phyloP scores from a whole-genome alignment of 2,329 filamentous ascomycete species.

The Madurella fahalii region DNA sequence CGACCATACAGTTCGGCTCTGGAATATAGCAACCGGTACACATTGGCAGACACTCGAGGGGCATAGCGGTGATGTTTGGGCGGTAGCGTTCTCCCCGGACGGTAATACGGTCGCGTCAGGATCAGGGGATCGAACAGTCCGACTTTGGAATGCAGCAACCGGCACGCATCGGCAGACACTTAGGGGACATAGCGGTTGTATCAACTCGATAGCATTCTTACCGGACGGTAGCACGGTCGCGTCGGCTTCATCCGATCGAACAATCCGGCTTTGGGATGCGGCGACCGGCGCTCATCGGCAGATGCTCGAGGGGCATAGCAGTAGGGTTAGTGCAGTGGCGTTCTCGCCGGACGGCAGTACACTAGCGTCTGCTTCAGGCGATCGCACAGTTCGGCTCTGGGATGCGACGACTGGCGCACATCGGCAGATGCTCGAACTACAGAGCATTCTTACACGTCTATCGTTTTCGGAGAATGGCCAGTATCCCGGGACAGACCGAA shows the following conservation, averaged over 20 bases:
- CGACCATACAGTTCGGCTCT: too few species aligned
- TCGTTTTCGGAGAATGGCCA: slow-evolving; percentile 1
- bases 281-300: background rate
- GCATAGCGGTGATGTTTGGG: too few species aligned
- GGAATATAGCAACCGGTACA: too few species aligned
- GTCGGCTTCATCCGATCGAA: background rate
- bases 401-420: background rate
- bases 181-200: too few species aligned
- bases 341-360: background rate
- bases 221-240: background rate
- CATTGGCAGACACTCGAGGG: too few species aligned
- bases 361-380: background rate
- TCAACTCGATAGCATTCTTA: too few species aligned
- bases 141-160: too few species aligned
- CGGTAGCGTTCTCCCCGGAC: too few species aligned
- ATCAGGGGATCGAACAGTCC: too few species aligned
- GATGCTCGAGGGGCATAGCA: background rate
- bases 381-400: background rate
- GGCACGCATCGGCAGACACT: too few species aligned
- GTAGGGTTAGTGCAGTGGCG: background rate
- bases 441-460: background rate
- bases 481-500: slow-evolving; percentile 1
- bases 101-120: too few species aligned
- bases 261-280: background rate
- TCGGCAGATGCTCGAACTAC: background rate